phyloP scores from a whole-genome alignment of 176 grass and related monocot genomes.

The Phoenix roebelenii region DNA sequence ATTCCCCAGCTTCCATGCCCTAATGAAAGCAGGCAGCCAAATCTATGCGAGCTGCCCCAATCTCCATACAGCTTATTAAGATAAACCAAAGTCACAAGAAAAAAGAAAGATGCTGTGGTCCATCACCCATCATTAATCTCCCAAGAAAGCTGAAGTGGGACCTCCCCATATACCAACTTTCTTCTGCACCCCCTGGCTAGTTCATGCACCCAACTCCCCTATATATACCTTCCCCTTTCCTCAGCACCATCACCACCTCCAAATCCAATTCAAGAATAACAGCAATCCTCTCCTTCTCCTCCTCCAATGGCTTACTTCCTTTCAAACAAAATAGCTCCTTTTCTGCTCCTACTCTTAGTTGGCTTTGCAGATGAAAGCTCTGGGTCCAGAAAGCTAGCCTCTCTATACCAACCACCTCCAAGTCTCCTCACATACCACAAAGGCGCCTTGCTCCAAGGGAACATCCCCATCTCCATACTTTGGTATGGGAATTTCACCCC shows the following conservation, averaged over 20 bases:
- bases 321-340: no score
- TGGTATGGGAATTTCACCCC: slow-evolving; percentile 65
- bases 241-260: neutral
- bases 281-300: no score
- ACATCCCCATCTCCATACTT: slow-evolving; percentile 36
- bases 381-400: neutral
- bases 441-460: slow-evolving; percentile 40
- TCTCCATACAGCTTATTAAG: neutral
- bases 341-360: neutral
- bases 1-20: no score
- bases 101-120: no score
- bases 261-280: no score
- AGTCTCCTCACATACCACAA: slow-evolving; percentile 42
- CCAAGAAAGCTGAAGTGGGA: no score
- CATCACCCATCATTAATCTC: no score
- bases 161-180: no score
- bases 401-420: slow-evolving; percentile 2
- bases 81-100: no score
- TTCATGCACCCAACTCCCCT: slow-evolving; percentile 4
- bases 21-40: no score
- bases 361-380: neutral
- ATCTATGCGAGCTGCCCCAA: neutral
- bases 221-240: neutral
- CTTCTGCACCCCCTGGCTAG: neutral
- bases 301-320: no score